Evolutionary conservation across 163 green algal species (phyloP), one percentile per base, ranked within the genome.

Genomic region (Chlorella variabilis): DNA sequence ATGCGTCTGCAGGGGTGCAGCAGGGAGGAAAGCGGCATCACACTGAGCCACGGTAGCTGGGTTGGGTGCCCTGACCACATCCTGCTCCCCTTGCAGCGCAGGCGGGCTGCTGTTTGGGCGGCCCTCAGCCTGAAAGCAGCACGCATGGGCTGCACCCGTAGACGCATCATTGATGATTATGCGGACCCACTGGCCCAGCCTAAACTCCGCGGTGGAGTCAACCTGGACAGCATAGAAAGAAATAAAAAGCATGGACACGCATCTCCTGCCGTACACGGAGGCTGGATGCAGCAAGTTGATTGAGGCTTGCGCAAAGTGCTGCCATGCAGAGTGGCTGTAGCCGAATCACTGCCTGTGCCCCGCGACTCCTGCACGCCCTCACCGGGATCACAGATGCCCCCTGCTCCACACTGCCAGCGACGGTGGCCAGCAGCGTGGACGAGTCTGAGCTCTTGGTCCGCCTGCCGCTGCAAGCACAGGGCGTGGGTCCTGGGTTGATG

Each of bases 121-220:
- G n/a, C 45, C 15, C 11, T 11, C 15, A 11, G 11, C 45, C 45
- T 15, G 11, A 11, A 23, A 54, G 15, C 54, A 63, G 54, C 54
- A 63, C 20, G 18, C 6, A n/a, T 29, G 54, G 54, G 8, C 6
- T 33, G 18, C 54, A 8, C 27, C 38, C 18, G 66, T 74, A 1
- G 66, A 74, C 2, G 20, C 23, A 39, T 74, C 66, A 39, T 59
- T 74, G 1, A 74, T 51, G 17, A 74, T 38, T 5, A 74, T 58
- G 39, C 66, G 39, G 20, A 74, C 66, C 66, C 66, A 74, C 41
- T 74, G 66, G 20, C 66, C 66, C 3, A 58, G 36, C 39, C 42
- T 31, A 27, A 74, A 74, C 66, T 67, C 18, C 20, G 59, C 38
- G 59, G 59, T 36, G 59, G 59, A 67, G 59, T 67, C 59, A 27